Conservation (phyloP, 2,329 filamentous ascomycete species). For the Alternaria consortialis region DNA sequence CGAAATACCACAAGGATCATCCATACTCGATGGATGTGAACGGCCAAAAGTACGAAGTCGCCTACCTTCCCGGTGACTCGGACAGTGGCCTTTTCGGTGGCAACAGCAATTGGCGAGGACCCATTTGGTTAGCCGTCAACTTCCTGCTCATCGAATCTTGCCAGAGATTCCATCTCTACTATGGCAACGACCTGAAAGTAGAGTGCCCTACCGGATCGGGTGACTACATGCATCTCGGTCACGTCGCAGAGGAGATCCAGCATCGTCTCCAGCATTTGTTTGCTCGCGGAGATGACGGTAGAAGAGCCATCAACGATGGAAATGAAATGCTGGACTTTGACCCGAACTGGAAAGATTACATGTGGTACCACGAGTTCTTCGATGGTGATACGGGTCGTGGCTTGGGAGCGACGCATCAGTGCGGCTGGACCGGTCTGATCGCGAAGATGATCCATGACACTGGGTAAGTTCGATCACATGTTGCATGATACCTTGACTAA, state of each 20-base stretch:
- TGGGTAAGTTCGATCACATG: slow-evolving; percentile 68
- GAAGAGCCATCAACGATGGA: slow-evolving; percentile 86
- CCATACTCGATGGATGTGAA: slow-evolving; percentile 97
- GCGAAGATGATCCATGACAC: slow-evolving; percentile 98
- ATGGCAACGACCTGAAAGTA: slow-evolving; percentile 85
- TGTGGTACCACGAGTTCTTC: slow-evolving; percentile 99
- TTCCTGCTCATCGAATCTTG: slow-evolving; percentile 93
- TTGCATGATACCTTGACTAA: slow-evolving; percentile 53
- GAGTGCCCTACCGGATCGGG: slow-evolving; percentile 95
- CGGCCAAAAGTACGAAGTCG: slow-evolving; percentile 84
- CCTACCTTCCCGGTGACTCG: slow-evolving; percentile 93
- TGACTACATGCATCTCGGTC: slow-evolving; percentile 93
- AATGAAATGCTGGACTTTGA: slow-evolving; percentile 90
- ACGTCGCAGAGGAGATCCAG: slow-evolving; percentile 93
- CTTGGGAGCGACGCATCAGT: slow-evolving; percentile 91
- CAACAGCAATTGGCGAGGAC: slow-evolving; percentile 96
- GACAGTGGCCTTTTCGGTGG: slow-evolving; percentile 95
- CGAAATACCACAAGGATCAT: slow-evolving; percentile 87
- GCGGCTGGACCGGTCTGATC: slow-evolving; percentile 94
- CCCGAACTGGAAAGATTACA: slow-evolving; percentile 87
- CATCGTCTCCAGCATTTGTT: slow-evolving; percentile 94
- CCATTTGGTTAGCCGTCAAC: slow-evolving; percentile 96
- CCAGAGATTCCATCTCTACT: slow-evolving; percentile 96
- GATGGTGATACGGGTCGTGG: slow-evolving; percentile 91
- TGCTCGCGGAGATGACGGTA: slow-evolving; percentile 81